Conservation (phyloP, 108 stramenopile species). For the Pelagomonas calceolata region DNA sequence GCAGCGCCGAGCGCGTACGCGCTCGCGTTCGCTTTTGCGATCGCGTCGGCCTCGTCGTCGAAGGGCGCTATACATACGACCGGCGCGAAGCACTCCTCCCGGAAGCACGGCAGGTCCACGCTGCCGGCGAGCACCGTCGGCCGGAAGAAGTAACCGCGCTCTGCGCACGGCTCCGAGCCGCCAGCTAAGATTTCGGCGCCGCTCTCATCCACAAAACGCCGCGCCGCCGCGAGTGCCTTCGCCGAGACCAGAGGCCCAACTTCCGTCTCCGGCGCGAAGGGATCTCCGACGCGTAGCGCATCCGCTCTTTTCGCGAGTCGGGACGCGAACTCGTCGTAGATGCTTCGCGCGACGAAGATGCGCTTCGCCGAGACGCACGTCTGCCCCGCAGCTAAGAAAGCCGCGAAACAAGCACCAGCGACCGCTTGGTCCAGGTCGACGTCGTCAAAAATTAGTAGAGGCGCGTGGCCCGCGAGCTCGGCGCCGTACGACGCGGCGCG, state of each 20-base stretch:
- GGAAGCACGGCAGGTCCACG: constrained; percentile 10
- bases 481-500: constrained; percentile 8
- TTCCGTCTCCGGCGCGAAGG: not conserved
- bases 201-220: constrained; percentile 5
- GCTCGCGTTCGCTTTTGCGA: constrained; percentile 8
- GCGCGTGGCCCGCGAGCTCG: constrained; percentile 21
- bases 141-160: constrained; percentile 3
- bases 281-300: constrained; percentile 2
- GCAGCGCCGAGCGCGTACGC: constrained; percentile 3
- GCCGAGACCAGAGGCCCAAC: constrained; percentile 6
- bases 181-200: constrained; percentile 5
- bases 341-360: constrained; percentile 7
- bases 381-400: constrained; percentile 15
- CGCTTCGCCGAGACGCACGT: constrained; percentile 19
- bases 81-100: constrained; percentile 13
- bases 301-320: constrained; percentile 2
- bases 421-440: constrained; percentile 15
- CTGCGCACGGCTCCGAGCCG: not conserved
- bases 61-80: constrained; percentile 5
- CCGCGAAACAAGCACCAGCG: constrained; percentile 2
- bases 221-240: constrained; percentile 4
- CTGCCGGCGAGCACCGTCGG: constrained; percentile 5
- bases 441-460: constrained; percentile 8
- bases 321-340: constrained; percentile 12
- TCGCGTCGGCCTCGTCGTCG: not conserved